Evolutionary conservation across 2,329 filamentous ascomycete genomes (phyloP), one percentile per base, ranked within the genome.

Genomic region (Berkeleyomyces rouxiae): DNA sequence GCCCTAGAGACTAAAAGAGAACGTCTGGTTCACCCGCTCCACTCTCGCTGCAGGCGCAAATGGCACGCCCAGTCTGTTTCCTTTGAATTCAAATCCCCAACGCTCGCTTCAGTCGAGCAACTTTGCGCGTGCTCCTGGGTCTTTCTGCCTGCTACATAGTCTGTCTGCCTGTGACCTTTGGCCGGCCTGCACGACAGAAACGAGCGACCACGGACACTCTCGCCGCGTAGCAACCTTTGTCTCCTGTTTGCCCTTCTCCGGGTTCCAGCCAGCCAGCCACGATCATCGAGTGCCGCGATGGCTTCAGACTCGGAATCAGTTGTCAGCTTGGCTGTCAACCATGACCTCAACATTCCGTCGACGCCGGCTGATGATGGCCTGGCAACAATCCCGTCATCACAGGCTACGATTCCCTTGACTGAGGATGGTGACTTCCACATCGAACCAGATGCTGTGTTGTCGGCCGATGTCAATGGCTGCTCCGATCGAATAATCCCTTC

Each of bases 381-480:
- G 7, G 44, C 47, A n/a, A 31, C 58, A 4, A 42, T 44, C 4
- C 51, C 58, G 13, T 36, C 46, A 37, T 81, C 80, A 13, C 80
- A 82, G 65, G 73, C 76, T 43, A 80, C 79, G 23, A 72, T 83
- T n/a, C 78, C 79, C 9, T 81, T 79, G 1, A 83, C 81, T n/a
- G 79, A 82, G 68, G 74, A 73, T 5, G 69, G 73, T 57, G 79
- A 78, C 0, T 80, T 82, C 70, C 77, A 74, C 67, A 77, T 76
- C 3, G 78, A 82, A 65, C n/a, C 51, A 68, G 74, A 73, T 3
- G 69, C 73, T 58, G 79, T 78, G 0, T 80, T 82, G 69, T 77
- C 74, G 67, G 77, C 76, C 4, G 78, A 82, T 65, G 64, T 71
- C 64, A 78, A 76, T 68, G 78, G 81, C 63, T 68, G 69, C 16